These are phyloP conservation scores for Myxozyma monticola DNA, from an alignment of 805 yeast genomes.

Conservation along the genomic window DNA sequence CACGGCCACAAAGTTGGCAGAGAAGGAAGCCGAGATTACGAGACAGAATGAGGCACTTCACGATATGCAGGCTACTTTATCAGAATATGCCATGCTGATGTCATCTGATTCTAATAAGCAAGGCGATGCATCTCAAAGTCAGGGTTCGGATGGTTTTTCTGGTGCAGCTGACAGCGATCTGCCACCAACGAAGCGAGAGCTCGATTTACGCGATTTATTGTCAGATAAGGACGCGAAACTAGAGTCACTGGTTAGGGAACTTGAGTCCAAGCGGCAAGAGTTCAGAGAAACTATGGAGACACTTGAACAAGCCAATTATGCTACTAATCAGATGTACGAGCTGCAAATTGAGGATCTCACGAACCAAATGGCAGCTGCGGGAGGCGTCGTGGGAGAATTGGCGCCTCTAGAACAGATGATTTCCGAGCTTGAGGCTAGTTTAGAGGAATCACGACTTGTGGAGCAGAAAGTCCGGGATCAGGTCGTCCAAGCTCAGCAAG, in stretches of 20 bases:
- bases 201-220: conserved; percentile 35
- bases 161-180: conserved; percentile 34
- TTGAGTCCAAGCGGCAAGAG: conserved; percentile 37
- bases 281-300: conserved; percentile 37
- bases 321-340: conserved; percentile 27
- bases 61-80: conserved; percentile 49
- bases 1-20: conserved; percentile 26
- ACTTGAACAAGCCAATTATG: conserved; percentile 21
- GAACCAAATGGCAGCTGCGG: conserved; percentile 29
- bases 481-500: neutral
- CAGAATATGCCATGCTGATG: conserved; percentile 10
- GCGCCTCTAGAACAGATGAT: conserved; percentile 35
- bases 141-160: conserved; percentile 6
- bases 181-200: conserved; percentile 24
- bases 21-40: conserved; percentile 40
- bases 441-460: conserved; percentile 30
- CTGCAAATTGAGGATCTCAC: conserved; percentile 19
- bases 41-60: conserved; percentile 49
- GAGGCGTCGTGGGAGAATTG: conserved; percentile 31
- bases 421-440: conserved; percentile 32
- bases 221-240: conserved; percentile 37
- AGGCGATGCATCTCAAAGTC: too few relatives aligned
- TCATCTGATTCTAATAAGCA: neutral
- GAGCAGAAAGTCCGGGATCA: conserved; percentile 16
- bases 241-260: conserved; percentile 32